Percentiles rank a stretch among this genome's conserved stretches.
Conservation (phyloP, 2,329 filamentous ascomycete species). For the Colletotrichum caudatum region DNA sequence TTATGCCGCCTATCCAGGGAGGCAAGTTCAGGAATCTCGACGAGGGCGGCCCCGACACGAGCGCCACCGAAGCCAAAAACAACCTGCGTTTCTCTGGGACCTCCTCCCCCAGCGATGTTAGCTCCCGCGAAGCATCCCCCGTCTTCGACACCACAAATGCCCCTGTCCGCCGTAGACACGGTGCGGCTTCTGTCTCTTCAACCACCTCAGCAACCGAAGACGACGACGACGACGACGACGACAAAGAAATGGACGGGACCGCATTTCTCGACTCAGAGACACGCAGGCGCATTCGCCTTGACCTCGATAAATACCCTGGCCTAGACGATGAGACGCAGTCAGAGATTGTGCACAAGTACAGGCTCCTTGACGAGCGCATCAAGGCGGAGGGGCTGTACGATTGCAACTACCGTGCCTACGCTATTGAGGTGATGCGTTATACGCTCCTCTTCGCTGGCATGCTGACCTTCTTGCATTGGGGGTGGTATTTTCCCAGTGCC, state of each 20-base stretch:
- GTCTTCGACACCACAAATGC: conserved; percentile 59
- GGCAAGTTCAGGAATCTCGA: conserved; percentile 73
- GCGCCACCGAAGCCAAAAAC: conserved; percentile 49
- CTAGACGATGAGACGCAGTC: conserved; percentile 80
- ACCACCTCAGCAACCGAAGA: conserved; percentile 61
- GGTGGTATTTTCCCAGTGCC: conserved; percentile 78
- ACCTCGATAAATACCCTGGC: conserved; percentile 83
- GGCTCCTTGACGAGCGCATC: conserved; percentile 79
- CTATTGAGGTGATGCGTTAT: conserved; percentile 80
- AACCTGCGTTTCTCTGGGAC: conserved; percentile 41
- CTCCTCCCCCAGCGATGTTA: conserved; percentile 61
- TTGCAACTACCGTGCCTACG: conserved; percentile 86
- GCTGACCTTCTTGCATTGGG: conserved; percentile 69
- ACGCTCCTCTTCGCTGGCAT: conserved; percentile 72
- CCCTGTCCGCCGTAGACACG: conserved; percentile 49
- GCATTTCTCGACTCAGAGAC: conserved; percentile 80
- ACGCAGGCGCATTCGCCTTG: conserved; percentile 78
- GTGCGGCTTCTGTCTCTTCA: conserved; percentile 68
- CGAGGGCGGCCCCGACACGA: conserved; percentile 48
- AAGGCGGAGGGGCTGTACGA: conserved; percentile 81
- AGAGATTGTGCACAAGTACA: conserved; percentile 83
- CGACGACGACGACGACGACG: conserved; percentile 59
- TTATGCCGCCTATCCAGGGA: conserved; percentile 91
- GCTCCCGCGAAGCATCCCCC: conserved; percentile 65
- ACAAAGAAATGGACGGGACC: conserved; percentile 63